Evolutionary conservation across 805 yeast species (phyloP), one percentile per base, ranked within the genome.

Genomic region (Teunomyces stri): DNA sequence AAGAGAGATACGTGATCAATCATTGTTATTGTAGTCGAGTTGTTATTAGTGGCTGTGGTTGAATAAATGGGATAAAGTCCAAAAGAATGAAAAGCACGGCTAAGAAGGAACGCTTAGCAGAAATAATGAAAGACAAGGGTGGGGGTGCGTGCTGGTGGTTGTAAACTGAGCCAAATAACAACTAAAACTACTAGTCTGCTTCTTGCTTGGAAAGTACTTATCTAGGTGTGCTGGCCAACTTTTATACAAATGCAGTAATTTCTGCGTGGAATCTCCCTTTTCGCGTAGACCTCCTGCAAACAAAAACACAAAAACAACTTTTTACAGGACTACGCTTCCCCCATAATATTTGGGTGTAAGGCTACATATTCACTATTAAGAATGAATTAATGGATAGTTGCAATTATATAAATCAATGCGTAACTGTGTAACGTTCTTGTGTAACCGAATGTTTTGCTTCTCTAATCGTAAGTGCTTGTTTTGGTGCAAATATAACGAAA

Each of bases 1-100:
- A 67, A 52, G 15, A 66, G 54, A 7, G 67, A 54, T 50, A 57
- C 64, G 51, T 55, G 61, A 46, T 65, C 61, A 31, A 58, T 51
- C 50, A 49, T 51, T 33, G 25, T 47, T 22, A 13, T 16, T 11
- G 6, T 16, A 39, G 34, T n/a, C 12, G 12, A 15, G 44, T 16
- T 22, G 25, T 30, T 20, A 15, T 13, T 13, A 15, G 18, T 16
- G 34, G 27, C 10, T 16, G 20, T 43, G n/a, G 10, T 13, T 13
- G 33, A 22, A 34, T 22, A n/a, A 20, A 15, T 6, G 25, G 20
- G 37, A 16, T 29, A 15, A 34, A 43, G 34, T n/a, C 22, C 27
- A 28, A 43, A 43, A 30, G 45, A 31, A 16, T 42, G 29, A 42
- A 42, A 18, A 36, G 37, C 30, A 27, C 40, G 36, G 36, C 28